Evolutionary conservation across 1,284 basidiomycete genomes (phyloP).

Genomic region (Volvariella volvacea): DNA sequence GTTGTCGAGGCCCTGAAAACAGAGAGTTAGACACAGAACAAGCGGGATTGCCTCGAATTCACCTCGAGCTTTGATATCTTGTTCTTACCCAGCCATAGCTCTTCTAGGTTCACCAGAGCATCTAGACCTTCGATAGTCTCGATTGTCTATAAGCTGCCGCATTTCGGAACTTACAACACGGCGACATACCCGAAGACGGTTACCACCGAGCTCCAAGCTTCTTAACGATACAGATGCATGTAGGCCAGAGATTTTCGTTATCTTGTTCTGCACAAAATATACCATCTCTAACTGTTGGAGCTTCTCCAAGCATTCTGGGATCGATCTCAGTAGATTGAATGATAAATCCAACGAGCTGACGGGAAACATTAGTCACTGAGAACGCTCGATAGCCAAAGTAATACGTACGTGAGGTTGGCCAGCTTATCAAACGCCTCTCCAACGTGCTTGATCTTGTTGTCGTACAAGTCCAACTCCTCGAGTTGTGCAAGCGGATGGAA

Average conservation of each 20-base stretch:
- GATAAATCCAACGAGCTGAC: conserved; percentile 83
- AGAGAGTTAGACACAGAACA: conserved; percentile 1
- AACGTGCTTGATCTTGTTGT: conserved; percentile 83
- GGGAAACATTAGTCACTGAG: conserved; percentile 4
- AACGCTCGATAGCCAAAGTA: conserved; percentile 1
- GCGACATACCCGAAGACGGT: conserved; percentile 67
- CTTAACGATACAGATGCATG: conserved; percentile 56
- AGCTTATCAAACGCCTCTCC: conserved; percentile 61
- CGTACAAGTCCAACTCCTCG: conserved; percentile 92
- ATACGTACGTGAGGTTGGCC: conserved; percentile 22
- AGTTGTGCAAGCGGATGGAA: conserved; percentile 64
- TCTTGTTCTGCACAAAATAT: conserved; percentile 97
- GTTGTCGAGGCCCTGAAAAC: conserved; percentile 45
- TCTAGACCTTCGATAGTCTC: conserved; percentile 84
- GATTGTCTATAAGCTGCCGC: conserved; percentile 21
- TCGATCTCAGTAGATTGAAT: conserved; percentile 81
- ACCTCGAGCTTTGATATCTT: conserved; percentile 89
- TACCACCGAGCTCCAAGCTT: conserved; percentile 91
- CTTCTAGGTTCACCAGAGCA: conserved; percentile 77
- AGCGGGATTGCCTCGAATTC: conserved; percentile 5
- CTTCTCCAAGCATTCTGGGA: conserved; percentile 58
- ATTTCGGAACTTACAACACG: conserved; percentile 3
- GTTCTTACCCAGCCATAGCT: conserved; percentile 97
- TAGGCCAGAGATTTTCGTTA: conserved; percentile 71
- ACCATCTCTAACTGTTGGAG: conserved; percentile 68